A percentile compares a stretch with the other conserved stretches of the same genome.
Evolutionary conservation across 169 alveolate species (phyloP).

Genomic region (Cryptosporidium baileyi): DNA sequence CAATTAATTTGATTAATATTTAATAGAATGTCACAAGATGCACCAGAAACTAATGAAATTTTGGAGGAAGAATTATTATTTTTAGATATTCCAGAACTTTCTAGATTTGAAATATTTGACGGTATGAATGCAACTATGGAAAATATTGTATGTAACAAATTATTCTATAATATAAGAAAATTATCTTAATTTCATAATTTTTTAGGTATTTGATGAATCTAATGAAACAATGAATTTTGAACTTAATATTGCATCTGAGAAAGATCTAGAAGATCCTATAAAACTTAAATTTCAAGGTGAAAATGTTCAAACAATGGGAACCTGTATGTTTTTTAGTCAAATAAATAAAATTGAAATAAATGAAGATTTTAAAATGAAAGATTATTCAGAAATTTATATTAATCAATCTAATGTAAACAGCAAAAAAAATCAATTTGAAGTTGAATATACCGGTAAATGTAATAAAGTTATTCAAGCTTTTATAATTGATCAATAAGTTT

Average conservation of each 20-base stretch:
- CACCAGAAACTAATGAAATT: not conserved
- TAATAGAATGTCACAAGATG: too few relatives aligned
- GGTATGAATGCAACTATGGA: slow-evolving; percentile 42
- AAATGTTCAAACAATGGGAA: slow-evolving; percentile 33
- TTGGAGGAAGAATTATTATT: slow-evolving; percentile 51
- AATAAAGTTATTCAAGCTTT: slow-evolving; percentile 50
- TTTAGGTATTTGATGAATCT: not conserved
- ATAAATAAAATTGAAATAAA: not conserved
- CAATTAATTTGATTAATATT: too few relatives aligned
- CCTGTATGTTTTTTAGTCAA: slow-evolving; percentile 44
- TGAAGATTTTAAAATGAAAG: not conserved
- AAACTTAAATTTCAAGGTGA: slow-evolving; percentile 26
- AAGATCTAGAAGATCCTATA: slow-evolving; percentile 1
- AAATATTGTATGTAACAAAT: not conserved
- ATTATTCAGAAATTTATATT: not conserved
- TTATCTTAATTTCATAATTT: not conserved
- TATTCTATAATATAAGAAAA: not conserved
- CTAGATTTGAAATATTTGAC: slow-evolving; percentile 48
- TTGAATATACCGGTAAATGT: slow-evolving; percentile 28
- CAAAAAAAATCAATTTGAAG: not conserved
- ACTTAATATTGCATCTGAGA: not conserved
- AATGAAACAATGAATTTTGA: not conserved
- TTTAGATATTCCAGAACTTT: slow-evolving; percentile 61
- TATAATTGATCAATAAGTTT: not conserved
- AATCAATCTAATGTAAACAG: not conserved